These are phyloP conservation scores for Eurotiales sp. DNA, from an alignment of 2,329 filamentous ascomycete species.

Conservation along the genomic window DNA sequence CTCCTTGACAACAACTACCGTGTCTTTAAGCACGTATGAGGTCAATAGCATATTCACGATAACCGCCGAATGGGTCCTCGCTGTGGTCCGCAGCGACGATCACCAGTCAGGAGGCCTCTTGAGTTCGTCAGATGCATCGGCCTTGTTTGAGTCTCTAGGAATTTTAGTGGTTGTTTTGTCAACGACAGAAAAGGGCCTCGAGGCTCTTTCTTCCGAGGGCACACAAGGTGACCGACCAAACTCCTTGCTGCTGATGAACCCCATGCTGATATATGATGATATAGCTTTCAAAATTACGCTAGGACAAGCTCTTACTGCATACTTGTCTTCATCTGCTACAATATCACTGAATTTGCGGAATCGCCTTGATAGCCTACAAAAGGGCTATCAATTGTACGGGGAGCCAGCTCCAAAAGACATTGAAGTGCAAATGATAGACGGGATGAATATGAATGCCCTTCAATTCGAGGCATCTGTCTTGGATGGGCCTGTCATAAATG, in stretches of 20 bases:
- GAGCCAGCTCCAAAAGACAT: conserved; percentile 41
- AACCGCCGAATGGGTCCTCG: conserved; percentile 37
- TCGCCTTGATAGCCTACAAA: conserved; percentile 38
- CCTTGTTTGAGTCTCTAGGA: conserved; percentile 40
- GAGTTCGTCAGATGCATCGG: conserved; percentile 35
- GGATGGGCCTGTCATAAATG: conserved; percentile 69
- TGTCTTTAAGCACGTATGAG: conserved; percentile 28
- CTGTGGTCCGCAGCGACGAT: conserved; percentile 27
- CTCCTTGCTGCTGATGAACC: background rate
- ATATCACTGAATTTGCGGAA: conserved; percentile 37
- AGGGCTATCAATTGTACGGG: conserved; percentile 39
- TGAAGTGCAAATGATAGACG: conserved; percentile 40
- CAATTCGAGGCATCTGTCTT: conserved; percentile 53
- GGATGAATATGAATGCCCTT: conserved; percentile 44
- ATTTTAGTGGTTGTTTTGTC: conserved; percentile 39
- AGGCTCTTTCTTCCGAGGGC: conserved; percentile 31
- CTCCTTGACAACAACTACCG: conserved; percentile 32
- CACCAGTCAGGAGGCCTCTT: conserved; percentile 29
- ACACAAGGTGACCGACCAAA: conserved; percentile 28
- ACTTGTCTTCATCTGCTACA: conserved; percentile 38
- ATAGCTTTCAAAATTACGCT: conserved; percentile 35
- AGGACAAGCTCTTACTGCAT: conserved; percentile 36
- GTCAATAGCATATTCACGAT: conserved; percentile 30
- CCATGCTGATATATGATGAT: background rate
- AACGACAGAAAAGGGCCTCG: conserved; percentile 32